Conservation (phyloP, 2,329 filamentous ascomycete species). For the Penicillium paneum region DNA sequence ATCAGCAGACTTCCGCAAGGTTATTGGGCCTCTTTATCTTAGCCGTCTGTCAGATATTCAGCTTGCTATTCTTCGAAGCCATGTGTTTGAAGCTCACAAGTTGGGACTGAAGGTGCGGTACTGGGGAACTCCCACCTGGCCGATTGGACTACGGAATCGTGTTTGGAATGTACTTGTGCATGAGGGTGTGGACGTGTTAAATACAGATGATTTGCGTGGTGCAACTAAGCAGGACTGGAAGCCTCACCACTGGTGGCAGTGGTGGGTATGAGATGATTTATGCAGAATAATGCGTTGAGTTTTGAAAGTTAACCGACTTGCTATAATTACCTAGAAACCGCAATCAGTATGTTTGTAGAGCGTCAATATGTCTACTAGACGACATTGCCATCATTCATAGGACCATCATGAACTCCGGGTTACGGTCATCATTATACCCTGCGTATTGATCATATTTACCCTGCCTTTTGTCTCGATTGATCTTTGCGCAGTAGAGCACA, state of each 20-base stretch:
- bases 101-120: slow-evolving; percentile 58
- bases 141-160: slow-evolving; percentile 51
- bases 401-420: slow-evolving; percentile 61
- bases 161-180: slow-evolving; percentile 56
- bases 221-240: slow-evolving; percentile 45
- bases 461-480: slow-evolving; percentile 60
- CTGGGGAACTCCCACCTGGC: slow-evolving; percentile 61
- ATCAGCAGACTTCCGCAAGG: slow-evolving; percentile 54
- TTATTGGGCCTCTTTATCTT: slow-evolving; percentile 52
- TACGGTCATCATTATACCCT: slow-evolving; percentile 61
- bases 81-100: slow-evolving; percentile 49
- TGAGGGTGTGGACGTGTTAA: slow-evolving; percentile 61
- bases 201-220: slow-evolving; percentile 58
- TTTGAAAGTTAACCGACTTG: not conserved
- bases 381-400: slow-evolving; percentile 40
- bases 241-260: slow-evolving; percentile 15
- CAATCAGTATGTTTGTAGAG: not conserved
- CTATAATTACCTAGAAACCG: not conserved
- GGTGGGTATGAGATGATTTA: not conserved
- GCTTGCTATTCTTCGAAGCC: slow-evolving; percentile 43
- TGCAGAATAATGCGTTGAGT: not conserved
- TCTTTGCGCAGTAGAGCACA: slow-evolving; percentile 60
- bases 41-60: slow-evolving; percentile 49
- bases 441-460: slow-evolving; percentile 59
- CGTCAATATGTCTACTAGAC: not conserved